Conservation (phyloP, 768 basidiomycete species). For the Suillus hirtellus region DNA sequence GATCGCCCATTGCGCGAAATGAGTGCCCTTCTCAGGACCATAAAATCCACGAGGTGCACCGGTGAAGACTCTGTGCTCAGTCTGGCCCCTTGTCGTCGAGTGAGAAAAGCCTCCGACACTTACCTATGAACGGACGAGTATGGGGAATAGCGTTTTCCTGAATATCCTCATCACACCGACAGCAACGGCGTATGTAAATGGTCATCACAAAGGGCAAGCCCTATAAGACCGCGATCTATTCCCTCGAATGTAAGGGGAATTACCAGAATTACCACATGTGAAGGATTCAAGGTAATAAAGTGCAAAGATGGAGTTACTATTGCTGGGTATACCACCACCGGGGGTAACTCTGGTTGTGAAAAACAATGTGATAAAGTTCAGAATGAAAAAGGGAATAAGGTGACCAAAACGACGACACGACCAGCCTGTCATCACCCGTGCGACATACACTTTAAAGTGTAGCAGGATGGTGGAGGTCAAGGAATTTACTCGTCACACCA, state of each 20-base stretch:
- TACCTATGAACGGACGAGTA: neutral
- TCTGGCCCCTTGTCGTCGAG: neutral
- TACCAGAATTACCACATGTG: conserved; percentile 28
- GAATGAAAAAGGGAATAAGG: conserved; percentile 1
- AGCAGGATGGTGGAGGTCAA: conserved; percentile 1
- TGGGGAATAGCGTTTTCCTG: too few species aligned
- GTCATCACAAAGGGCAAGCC: conserved; percentile 11
- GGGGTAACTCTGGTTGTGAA: conserved; percentile 9
- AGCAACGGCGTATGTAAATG: neutral
- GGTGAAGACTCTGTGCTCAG: neutral
- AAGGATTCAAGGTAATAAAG: conserved; percentile 15
- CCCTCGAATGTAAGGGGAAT: conserved; percentile 26
- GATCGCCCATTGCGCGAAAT: neutral
- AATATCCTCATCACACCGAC: neutral
- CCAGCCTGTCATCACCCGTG: conserved; percentile 26
- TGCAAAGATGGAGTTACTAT: conserved; percentile 8
- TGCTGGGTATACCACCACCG: conserved; percentile 29
- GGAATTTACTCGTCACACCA: conserved; percentile 48
- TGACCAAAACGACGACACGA: conserved; percentile 22
- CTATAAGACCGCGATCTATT: conserved; percentile 21
- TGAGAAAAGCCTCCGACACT: neutral
- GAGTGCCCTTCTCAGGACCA: neutral
- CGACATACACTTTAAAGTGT: neutral
- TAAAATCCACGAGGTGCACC: neutral
- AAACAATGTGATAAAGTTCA: conserved; percentile 5